A percentile compares a stretch with the other conserved stretches of the same genome.
Evolutionary conservation across 192 early-diverging fungal species (phyloP).

Genomic region (Entomortierella parvispora): DNA sequence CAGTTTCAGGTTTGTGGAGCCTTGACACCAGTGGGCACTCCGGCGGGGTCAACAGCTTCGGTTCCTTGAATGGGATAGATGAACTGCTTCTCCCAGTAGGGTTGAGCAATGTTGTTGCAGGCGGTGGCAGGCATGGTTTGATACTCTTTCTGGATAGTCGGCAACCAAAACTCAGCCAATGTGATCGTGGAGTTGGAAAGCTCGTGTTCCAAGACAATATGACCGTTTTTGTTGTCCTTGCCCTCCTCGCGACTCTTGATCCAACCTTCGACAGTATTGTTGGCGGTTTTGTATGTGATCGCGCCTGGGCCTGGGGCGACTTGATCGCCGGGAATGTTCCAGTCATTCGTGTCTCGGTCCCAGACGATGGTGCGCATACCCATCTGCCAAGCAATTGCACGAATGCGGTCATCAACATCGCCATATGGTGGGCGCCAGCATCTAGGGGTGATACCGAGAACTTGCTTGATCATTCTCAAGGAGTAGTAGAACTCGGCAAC

Average conservation of each 20-base stretch:
- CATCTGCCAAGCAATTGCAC: slow-evolving; percentile 58
- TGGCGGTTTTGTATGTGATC: slow-evolving; percentile 29
- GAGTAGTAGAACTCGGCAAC: slow-evolving; percentile 39
- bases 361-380: slow-evolving; percentile 33
- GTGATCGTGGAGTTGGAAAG: slow-evolving; percentile 49
- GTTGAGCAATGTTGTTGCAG: slow-evolving; percentile 52
- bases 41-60: background rate
- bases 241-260: slow-evolving; percentile 42
- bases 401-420: slow-evolving; percentile 60
- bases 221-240: slow-evolving; percentile 42
- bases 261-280: slow-evolving; percentile 52
- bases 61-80: slow-evolving; percentile 30
- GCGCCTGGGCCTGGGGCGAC: slow-evolving; percentile 16
- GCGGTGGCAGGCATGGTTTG: slow-evolving; percentile 44
- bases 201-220: slow-evolving; percentile 55
- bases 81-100: slow-evolving; percentile 53
- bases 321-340: slow-evolving; percentile 48
- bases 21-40: too few species aligned
- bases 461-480: slow-evolving; percentile 56
- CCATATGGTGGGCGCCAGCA: slow-evolving; percentile 61
- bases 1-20: background rate
- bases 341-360: slow-evolving; percentile 44
- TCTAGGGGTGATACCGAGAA: slow-evolving; percentile 48
- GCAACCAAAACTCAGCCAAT: slow-evolving; percentile 55
- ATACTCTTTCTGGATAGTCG: slow-evolving; percentile 41